Conservation (phyloP, 208 protist genomes). For the Trypanosoma platydactyli region DNA sequence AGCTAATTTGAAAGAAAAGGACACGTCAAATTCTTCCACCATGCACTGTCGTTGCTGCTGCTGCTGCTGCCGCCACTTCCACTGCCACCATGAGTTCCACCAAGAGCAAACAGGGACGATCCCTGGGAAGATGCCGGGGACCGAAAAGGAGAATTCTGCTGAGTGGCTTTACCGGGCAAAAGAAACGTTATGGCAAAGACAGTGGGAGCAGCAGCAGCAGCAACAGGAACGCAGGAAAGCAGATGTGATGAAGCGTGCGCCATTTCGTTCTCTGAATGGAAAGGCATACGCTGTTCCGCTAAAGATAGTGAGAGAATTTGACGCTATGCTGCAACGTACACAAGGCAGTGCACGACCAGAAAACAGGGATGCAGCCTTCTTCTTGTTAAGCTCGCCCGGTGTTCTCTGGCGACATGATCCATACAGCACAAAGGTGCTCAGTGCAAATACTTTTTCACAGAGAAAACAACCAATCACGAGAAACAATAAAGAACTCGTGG, state of each 20-base stretch:
- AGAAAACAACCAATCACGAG: neutral
- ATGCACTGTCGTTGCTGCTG: neutral
- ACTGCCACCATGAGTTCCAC: conserved; percentile 3
- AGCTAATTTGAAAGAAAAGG: neutral
- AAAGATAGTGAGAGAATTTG: conserved; percentile 22
- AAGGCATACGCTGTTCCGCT: conserved; percentile 49
- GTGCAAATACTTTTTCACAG: neutral
- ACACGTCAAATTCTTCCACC: neutral
- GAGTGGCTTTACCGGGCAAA: neutral
- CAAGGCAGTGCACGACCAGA: neutral
- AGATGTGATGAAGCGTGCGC: conserved; percentile 14
- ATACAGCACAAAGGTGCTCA: conserved; percentile 51
- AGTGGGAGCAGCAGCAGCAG: neutral
- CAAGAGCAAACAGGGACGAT: neutral
- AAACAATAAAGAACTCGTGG: neutral
- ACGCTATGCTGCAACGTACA: conserved; percentile 6
- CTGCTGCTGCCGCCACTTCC: neutral
- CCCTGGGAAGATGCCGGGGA: neutral
- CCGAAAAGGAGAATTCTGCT: neutral
- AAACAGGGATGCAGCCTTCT: neutral
- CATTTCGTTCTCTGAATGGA: conserved; percentile 49
- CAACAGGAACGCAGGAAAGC: neutral
- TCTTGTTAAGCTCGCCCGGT: conserved; percentile 31
- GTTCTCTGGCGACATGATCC: conserved; percentile 72
- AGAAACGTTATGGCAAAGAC: no score